Percentiles rank a stretch among this genome's conserved stretches.
These are phyloP conservation scores for Colletotrichum cuscutae DNA, from an alignment of 2,329 filamentous ascomycete genomes.

Conservation along the genomic window DNA sequence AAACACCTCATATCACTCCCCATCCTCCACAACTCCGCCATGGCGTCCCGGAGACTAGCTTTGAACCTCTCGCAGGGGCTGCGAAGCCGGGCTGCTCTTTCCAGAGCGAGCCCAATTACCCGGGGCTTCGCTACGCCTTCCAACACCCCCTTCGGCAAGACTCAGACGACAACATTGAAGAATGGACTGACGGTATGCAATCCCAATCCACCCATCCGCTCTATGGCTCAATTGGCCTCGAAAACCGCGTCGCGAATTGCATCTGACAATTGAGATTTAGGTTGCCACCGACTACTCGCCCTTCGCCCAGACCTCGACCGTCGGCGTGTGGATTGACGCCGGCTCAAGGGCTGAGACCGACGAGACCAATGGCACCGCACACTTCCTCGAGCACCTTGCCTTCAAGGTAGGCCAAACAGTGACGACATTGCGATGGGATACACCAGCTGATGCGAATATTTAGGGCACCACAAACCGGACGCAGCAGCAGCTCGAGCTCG, in stretches of 20 bases:
- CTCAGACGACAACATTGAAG: constrained; percentile 94
- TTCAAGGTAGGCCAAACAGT: constrained; percentile 81
- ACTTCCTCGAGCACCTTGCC: constrained; percentile 99
- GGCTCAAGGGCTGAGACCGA: constrained; percentile 97
- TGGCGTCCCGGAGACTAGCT: constrained; percentile 98
- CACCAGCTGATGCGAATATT: constrained; percentile 1
- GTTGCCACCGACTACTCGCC: constrained; percentile 98
- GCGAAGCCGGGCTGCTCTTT: constrained; percentile 86
- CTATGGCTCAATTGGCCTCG: constrained; percentile 49
- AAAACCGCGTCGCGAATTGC: constrained; percentile 34
- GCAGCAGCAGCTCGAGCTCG: constrained; percentile 97
- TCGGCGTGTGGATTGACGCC: constrained; percentile 99
- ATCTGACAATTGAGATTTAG: constrained; percentile 59
- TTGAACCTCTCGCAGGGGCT: constrained; percentile 92
- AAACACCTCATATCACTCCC: constrained; percentile 65
- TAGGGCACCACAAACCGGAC: constrained; percentile 93
- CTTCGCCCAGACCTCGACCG: constrained; percentile 97
- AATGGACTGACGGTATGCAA: constrained; percentile 92
- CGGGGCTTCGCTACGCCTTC: constrained; percentile 93
- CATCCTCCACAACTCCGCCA: constrained; percentile 67
- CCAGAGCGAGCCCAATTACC: constrained; percentile 79
- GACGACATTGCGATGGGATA: constrained; percentile 10
- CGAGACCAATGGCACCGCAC: constrained; percentile 98
- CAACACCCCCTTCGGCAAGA: constrained; percentile 74
- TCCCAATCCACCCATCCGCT: constrained; percentile 18